These are phyloP conservation scores for Serpula lacrymans DNA, from an alignment of 768 basidiomycete species.

Conservation along the genomic window DNA sequence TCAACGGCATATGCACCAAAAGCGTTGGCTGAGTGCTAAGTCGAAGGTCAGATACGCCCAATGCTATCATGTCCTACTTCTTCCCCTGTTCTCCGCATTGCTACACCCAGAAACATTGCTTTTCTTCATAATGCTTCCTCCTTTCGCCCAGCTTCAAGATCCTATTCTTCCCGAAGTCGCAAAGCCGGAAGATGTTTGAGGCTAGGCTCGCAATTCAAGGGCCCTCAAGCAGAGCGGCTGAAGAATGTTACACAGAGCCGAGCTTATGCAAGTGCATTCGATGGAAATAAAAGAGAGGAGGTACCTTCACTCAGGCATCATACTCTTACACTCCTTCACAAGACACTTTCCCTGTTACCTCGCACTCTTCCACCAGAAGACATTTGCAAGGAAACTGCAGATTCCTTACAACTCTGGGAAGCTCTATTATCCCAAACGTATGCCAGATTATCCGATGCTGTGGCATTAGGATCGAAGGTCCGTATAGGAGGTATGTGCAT, in stretches of 20 bases:
- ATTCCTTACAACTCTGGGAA: slow-evolving; percentile 46
- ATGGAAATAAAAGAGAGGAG: not conserved
- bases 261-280: not conserved
- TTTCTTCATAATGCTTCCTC: not conserved
- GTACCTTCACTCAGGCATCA: slow-evolving; percentile 16
- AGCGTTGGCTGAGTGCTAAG: no score
- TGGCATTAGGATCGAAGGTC: slow-evolving; percentile 33
- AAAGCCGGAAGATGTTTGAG: not conserved
- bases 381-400: slow-evolving; percentile 15
- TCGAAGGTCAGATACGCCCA: not conserved
- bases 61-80: slow-evolving; percentile 6
- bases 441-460: slow-evolving; percentile 25
- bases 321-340: slow-evolving; percentile 48
- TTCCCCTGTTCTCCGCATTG: not conserved
- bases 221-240: not conserved
- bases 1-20: no score
- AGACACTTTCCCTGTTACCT: slow-evolving; percentile 44
- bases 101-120: not conserved
- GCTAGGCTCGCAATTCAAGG: no score
- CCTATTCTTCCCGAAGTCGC: not conserved
- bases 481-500: slow-evolving; percentile 46
- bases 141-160: not conserved
- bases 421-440: slow-evolving; percentile 35
- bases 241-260: not conserved
- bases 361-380: slow-evolving; percentile 32